Base-by-base conservation (phyloP, 768 basidiomycete species). In the Boletus rufocinnamomeus region DNA sequence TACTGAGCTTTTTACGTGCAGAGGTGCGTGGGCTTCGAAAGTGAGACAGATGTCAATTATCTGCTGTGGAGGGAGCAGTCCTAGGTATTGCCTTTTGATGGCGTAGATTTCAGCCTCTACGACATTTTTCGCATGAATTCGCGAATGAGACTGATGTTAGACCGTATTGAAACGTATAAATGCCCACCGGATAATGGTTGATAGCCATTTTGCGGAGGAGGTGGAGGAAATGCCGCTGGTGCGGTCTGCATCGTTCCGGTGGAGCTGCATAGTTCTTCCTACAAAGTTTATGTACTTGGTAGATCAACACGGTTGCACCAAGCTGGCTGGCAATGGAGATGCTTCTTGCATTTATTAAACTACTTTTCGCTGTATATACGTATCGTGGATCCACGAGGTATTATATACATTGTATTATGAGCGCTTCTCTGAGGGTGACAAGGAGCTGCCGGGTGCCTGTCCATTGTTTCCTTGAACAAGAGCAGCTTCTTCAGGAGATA, bases 21-120 rank as follows among this genome's bases (percentile, higher is more conserved):
- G 75, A 14, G 88, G 84, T 16, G 85, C 84, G 76, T 91, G 81
- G 10, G 83, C 69, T 65, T 91, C 87, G 65, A 89, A 85, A 38
- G 80, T 79, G 59, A 92, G 78, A 69, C 88, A 91, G 66, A 92
- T 84, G 64, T 91, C 90, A 68, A 92, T 89, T 67, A 92, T 80
- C 74, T 91, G 88, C 46, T 82, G 79, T 23, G 80, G 83, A 25
- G 85, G 80, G 9, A 93, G 79, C 23, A 89, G 79, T 25, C 80
- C 78, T 44, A 93, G 78, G 75, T 92, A 93, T 60, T 83, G 81
- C 62, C 83, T 82, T 71, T 90, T 91, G 74, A 87, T 83, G 51
- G 84, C 79, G 70, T 85, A 80, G 68, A 69, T 69, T 62, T 77
- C 78, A 34, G 66, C 68, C 37, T 85, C 82, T 73, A 55, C 56